phyloP scores from a whole-genome alignment of 192 early-diverging fungal genomes.

The Backusella circina region DNA sequence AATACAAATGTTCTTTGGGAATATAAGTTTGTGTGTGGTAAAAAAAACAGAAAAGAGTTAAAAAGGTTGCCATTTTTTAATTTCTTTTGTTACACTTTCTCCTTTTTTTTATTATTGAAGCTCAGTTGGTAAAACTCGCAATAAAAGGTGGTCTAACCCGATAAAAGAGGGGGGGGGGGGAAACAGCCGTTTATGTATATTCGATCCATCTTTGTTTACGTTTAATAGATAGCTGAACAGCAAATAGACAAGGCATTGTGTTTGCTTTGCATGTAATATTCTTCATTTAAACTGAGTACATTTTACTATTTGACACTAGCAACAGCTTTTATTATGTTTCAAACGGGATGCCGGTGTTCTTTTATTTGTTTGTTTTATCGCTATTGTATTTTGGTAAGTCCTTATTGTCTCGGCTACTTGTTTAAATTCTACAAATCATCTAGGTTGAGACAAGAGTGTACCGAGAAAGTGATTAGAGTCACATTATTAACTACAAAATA shows the following conservation, averaged over 20 bases:
- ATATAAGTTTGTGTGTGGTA: background rate
- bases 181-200: too few species aligned
- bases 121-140: background rate
- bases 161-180: background rate
- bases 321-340: background rate
- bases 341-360: background rate
- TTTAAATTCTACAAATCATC: background rate
- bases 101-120: background rate
- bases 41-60: background rate
- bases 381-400: background rate
- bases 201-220: too few species aligned
- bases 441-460: too few species aligned
- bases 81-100: background rate
- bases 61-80: background rate
- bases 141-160: background rate
- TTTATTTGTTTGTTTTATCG: background rate
- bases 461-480: too few species aligned
- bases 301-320: background rate
- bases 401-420: background rate
- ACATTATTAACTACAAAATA: too few species aligned
- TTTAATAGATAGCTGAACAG: too few species aligned
- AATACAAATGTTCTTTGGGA: background rate
- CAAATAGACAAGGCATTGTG: too few species aligned
- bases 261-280: too few species aligned
- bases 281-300: too few species aligned